phyloP scores from a whole-genome alignment of 192 early-diverging fungal genomes.

The Podila clonocystis region DNA sequence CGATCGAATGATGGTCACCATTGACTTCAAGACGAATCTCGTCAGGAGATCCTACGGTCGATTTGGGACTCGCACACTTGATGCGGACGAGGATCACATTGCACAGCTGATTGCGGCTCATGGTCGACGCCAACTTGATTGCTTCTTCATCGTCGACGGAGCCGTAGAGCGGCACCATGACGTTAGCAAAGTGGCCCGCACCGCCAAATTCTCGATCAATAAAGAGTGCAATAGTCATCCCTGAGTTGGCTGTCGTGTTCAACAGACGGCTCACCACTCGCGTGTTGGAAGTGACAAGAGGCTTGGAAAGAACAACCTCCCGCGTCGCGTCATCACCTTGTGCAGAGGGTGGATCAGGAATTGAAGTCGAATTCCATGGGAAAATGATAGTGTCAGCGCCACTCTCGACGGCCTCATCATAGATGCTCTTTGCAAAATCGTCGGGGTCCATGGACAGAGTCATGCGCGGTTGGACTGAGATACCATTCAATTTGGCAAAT shows the following conservation, averaged over 20 bases:
- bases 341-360: conserved; percentile 19
- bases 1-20: conserved; percentile 12
- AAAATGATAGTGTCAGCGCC: conserved; percentile 73
- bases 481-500: conserved; percentile 78
- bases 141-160: conserved; percentile 36
- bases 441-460: no score
- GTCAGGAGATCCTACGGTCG: not conserved
- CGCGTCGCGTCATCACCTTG: conserved; percentile 11
- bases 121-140: conserved; percentile 25
- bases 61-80: not conserved
- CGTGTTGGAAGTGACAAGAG: conserved; percentile 32
- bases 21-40: conserved; percentile 16
- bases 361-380: conserved; percentile 63
- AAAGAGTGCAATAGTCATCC: conserved; percentile 28
- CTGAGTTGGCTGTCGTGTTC: conserved; percentile 14
- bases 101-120: conserved; percentile 29
- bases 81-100: conserved; percentile 27
- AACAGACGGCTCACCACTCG: conserved; percentile 24
- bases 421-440: no score
- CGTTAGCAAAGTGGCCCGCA: conserved; percentile 29
- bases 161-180: conserved; percentile 44
- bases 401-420: conserved; percentile 59
- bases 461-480: conserved; percentile 72
- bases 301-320: conserved; percentile 11
- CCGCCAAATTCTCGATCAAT: conserved; percentile 46